Base-by-base conservation (phyloP, 129 eudicot species). In the Saposhnikovia divaricata region DNA sequence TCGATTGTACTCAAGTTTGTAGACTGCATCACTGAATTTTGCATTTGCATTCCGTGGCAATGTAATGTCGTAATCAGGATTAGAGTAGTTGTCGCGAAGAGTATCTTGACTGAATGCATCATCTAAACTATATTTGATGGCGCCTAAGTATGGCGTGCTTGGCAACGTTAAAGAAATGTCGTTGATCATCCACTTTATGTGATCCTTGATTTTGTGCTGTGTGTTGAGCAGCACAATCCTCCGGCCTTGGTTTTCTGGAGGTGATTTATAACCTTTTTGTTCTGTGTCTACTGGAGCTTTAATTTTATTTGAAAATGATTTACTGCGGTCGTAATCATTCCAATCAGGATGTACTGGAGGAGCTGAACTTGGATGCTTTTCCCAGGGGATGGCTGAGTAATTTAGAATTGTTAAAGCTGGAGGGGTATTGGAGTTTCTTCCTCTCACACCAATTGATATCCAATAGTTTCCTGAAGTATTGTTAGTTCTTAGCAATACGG, bases 121-220 rank as follows among this genome's bases (percentile, higher is more conserved):
- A 18, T 75, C 66, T 19, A 89, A 55, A 10, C 81, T 50, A 55
- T 75, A 83, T 25, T 77, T 83, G 73, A 87, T 77, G 19, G 93
- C 82, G 0, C 89, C 93, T 34, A 89, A 71, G 78, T 85, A 87
- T 2, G 93, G 93, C 0, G 93, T 89, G 15, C 77, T 21, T 0
- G 93, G 93, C 5, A 89, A 73, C 43, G 43, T 40, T 8, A 89
- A 42, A 23, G 93, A 89, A 40, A 89, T 75, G 21, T 87, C 84
- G 78, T 89, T 89, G 57, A 89, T 85, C 10, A 89, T 78, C 93
- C 93, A 89, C 45, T 80, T 87, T 23, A 81, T 72, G 51, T 72
- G n/a, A 6, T 86, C 86, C 25, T 89, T 63, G 16, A 87, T 61
- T 11, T 25, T 19, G 71, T 83, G 81, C 9, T 89, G 93, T n/a